Conservation (phyloP, 768 basidiomycete species). For the Trametopsis cervina region DNA sequence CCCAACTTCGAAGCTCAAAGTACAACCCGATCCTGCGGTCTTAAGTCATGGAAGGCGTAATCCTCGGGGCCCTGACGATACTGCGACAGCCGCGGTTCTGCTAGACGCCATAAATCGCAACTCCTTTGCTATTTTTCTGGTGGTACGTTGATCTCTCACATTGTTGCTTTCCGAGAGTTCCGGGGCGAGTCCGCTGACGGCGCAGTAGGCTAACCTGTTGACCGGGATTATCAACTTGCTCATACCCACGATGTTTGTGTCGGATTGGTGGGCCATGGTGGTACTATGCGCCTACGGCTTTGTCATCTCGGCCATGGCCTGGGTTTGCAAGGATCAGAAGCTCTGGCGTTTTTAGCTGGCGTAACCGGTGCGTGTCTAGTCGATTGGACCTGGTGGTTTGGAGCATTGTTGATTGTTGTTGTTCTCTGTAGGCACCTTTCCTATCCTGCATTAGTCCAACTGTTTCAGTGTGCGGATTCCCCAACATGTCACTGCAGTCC, state of each 20-base stretch:
- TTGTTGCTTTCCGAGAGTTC: not conserved
- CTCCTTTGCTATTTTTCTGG: constrained; percentile 69
- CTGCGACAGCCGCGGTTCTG: constrained; percentile 36
- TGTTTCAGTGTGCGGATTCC: too few relatives aligned
- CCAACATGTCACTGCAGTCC: too few relatives aligned
- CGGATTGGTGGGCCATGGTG: constrained; percentile 46
- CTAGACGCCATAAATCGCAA: constrained; percentile 83
- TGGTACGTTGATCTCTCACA: constrained; percentile 55
- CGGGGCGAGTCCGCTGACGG: not conserved
- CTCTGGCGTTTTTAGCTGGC: constrained; percentile 30
- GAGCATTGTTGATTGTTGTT: too few relatives aligned
- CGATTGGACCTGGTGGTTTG: too few relatives aligned
- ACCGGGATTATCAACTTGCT: constrained; percentile 83
- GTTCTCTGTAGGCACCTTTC: too few relatives aligned
- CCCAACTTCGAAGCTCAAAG: constrained; percentile 30
- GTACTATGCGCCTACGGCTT: constrained; percentile 59
- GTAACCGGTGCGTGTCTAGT: not conserved
- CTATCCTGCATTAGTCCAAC: too few relatives aligned
- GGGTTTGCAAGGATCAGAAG: constrained; percentile 36
- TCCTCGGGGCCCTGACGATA: constrained; percentile 21
- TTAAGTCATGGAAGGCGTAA: constrained; percentile 17
- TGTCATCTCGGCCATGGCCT: constrained; percentile 54
- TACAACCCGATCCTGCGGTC: constrained; percentile 21
- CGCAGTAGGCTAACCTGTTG: constrained; percentile 68
- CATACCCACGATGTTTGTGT: constrained; percentile 75